Evolutionary conservation across 345 rosid genomes (phyloP), one percentile per base, ranked within the genome.

Genomic region (Noccaea bulbosa): DNA sequence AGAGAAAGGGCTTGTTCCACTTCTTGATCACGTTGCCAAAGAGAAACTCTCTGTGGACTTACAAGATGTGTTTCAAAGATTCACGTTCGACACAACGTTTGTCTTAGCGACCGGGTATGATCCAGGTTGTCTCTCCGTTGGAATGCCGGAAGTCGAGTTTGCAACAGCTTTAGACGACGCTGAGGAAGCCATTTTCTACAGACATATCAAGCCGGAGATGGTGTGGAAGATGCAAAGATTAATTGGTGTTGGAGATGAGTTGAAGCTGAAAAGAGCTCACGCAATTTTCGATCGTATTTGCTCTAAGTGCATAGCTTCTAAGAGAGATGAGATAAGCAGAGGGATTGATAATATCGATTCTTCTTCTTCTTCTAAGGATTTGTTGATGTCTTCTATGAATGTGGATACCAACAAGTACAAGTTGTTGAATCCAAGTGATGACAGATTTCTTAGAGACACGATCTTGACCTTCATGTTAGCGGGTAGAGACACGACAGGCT

Each of bases 151-250:
- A 43, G 65, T 80, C n/a, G 53, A 56, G 43, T 76, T 84, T 62
- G 50, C 80, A 0, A 71, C 39, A 45, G 86, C 88, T 11, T 30
- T 86, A 52, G 77, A 79, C 45, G 74, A 68, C 3, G 84, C 80
- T 0, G 87, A 82, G 74, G 87, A 85, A 55, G 88, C 72, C 0
- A 72, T 85, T 20, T 85, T 84, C 52, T 77, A 53, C 7, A 69
- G 87, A 45, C 87, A 88, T 66, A 4, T 79, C 15, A 64, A 27
- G 17, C 93, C 88, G 1, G 69, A 49, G 49, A 17, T 60, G 9
- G 41, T 86, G 9, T 70, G 85, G 80, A 84, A 76, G 80, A 35
- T 85, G 30, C 86, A 87, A 54, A 80, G 81, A 24, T 76, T 57
- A 72, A 4, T 85, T 27, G 83, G 82, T 2, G 2, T 81, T 11